These are phyloP conservation scores for Casaregolazyma lundiana DNA, from an alignment of 1,139 yeast species.

Conservation along the genomic window DNA sequence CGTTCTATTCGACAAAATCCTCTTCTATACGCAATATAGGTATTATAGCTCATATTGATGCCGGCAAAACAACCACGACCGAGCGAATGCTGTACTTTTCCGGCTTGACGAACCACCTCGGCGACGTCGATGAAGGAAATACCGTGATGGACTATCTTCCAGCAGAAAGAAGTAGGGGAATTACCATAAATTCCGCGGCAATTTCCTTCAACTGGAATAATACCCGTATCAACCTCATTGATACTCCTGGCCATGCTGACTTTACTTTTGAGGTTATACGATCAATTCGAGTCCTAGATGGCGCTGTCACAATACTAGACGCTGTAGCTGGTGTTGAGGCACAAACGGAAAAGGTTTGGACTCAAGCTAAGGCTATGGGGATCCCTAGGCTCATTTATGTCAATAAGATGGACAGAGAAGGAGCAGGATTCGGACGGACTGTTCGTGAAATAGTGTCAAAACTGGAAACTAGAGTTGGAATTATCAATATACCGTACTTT, in stretches of 20 bases:
- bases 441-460: constrained; percentile 80
- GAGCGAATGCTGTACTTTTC: constrained; percentile 88
- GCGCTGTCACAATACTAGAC: constrained; percentile 87
- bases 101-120: constrained; percentile 75
- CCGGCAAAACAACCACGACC: constrained; percentile 84
- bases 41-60: constrained; percentile 81
- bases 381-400: constrained; percentile 77
- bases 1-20: constrained; percentile 8
- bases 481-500: constrained; percentile 78
- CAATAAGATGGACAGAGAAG: constrained; percentile 94
- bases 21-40: constrained; percentile 60
- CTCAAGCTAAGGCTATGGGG: constrained; percentile 62
- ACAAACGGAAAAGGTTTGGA: constrained; percentile 96
- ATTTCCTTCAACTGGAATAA: constrained; percentile 84
- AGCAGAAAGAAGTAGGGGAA: constrained; percentile 89
- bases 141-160: constrained; percentile 92
- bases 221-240: constrained; percentile 76
- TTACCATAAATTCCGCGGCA: constrained; percentile 95
- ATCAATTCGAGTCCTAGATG: constrained; percentile 85
- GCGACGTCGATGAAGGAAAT: constrained; percentile 95
- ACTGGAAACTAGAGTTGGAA: constrained; percentile 66
- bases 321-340: constrained; percentile 99
- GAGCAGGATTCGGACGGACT: constrained; percentile 90
- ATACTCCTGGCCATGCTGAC: constrained; percentile 98
- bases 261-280: constrained; percentile 92